Evolutionary conservation across 495 filamentous ascomycete genomes (phyloP), one percentile per base, ranked within the genome.

Genomic region (Podospora appendiculata): DNA sequence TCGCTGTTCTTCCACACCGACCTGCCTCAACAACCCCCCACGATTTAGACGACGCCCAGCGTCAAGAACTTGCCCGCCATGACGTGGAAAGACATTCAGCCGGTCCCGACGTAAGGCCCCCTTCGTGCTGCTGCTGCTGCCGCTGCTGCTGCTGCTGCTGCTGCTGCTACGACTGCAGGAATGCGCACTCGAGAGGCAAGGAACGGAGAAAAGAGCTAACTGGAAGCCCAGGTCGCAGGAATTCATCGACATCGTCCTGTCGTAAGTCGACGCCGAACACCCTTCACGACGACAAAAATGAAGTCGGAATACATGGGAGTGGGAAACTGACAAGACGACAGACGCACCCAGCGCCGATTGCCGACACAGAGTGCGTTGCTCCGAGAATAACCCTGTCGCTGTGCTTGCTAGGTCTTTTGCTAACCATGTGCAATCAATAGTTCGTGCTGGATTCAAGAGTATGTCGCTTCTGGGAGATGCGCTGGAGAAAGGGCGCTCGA

Each of bases 191-290:
- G 38, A 16, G 9, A 9, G 5, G 18, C 10, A 16, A 16, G 32
- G n/a, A n/a, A n/a, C n/a, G n/a, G n/a, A 48, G 17, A 16, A 14
- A 33, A 25, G 25, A 25, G 25, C 25, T 25, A 25, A 62, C 44
- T n/a, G 40, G n/a, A 14, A 34, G 38, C 55, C 9, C 40, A 66
- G 61, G 56, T 57, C 64, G 50, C 65, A 94, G 74, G 93, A 98
- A 71, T 98, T 98, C 64, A 77, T 98, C 54, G 93, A 98, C 69
- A 95, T 98, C 61, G 90, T 97, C 58, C 81, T 98, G 36, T 67
- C 64, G 58, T 65, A 50, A 61, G 62, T 63, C 32, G 11, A 7
- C 25, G n/a, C 45, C 14, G 13, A 14, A 25, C 14, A 16, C n/a
- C 8, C 32, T 9, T 18, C 39, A 34, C 2, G n/a, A 32, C 8